Evolutionary conservation across 2,329 filamentous ascomycete species (phyloP).

Genomic region (Diaporthe nobilis): DNA sequence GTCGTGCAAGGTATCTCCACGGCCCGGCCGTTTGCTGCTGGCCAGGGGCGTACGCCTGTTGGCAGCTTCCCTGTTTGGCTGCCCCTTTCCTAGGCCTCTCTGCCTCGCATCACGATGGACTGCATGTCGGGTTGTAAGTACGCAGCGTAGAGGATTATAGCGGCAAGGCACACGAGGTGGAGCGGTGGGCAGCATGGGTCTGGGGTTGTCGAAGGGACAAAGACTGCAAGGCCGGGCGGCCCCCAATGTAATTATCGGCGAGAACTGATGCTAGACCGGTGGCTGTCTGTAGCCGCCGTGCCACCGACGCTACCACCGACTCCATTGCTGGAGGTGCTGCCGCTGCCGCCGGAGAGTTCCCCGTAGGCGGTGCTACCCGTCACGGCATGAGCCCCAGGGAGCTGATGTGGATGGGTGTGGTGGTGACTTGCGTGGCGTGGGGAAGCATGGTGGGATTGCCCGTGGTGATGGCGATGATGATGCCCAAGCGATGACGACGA

Average conservation of each 20-base stretch:
- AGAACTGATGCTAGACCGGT: slow-evolving; percentile 35
- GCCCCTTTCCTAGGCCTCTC: background rate
- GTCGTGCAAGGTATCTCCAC: slow-evolving; percentile 1
- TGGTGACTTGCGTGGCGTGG: slow-evolving; percentile 36
- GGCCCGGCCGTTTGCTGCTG: background rate
- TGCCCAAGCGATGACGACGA: slow-evolving; percentile 34
- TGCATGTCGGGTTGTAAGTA: slow-evolving; percentile 22
- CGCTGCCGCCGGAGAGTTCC: slow-evolving; percentile 32
- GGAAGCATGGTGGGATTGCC: slow-evolving; percentile 31
- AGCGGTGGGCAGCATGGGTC: background rate
- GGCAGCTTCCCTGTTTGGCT: slow-evolving; percentile 6
- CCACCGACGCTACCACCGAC: slow-evolving; percentile 32
- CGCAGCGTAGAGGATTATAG: slow-evolving; percentile 5
- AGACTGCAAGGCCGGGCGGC: background rate
- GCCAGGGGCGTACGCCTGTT: background rate
- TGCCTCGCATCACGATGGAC: background rate
- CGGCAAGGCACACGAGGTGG: slow-evolving; percentile 11
- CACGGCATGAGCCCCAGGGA: slow-evolving; percentile 27
- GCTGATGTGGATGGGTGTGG: slow-evolving; percentile 33
- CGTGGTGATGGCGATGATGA: slow-evolving; percentile 34
- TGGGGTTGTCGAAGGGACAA: slow-evolving; percentile 12
- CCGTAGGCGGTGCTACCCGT: slow-evolving; percentile 39
- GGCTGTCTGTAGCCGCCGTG: slow-evolving; percentile 37
- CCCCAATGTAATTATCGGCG: slow-evolving; percentile 29
- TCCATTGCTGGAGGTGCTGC: slow-evolving; percentile 35